These are phyloP conservation scores for Lactarius tabidus DNA, from an alignment of 768 basidiomycete genomes.

Conservation along the genomic window DNA sequence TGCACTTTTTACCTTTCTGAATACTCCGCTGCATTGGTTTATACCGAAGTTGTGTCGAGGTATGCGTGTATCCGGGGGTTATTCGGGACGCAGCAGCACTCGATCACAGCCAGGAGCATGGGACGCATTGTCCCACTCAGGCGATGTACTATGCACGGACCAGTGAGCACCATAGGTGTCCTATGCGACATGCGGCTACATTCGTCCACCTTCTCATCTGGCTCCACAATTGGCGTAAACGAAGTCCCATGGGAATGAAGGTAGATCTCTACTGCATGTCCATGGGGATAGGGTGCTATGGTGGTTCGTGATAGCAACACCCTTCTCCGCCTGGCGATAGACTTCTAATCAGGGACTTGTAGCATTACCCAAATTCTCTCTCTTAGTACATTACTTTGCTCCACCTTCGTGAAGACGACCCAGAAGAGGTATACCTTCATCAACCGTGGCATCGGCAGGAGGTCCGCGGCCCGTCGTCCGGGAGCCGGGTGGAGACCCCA, in stretches of 20 bases:
- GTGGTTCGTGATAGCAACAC: slow-evolving; percentile 8
- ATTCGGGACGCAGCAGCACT: slow-evolving; percentile 12
- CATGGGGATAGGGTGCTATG: slow-evolving; percentile 12
- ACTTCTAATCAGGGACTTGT: slow-evolving; percentile 6
- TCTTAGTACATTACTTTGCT: slow-evolving; percentile 1
- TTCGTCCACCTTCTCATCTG: slow-evolving; percentile 12
- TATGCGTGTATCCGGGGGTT: slow-evolving; percentile 7
- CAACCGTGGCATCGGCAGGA: neutral
- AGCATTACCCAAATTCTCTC: slow-evolving; percentile 4
- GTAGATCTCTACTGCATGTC: slow-evolving; percentile 18
- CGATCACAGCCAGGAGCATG: slow-evolving; percentile 13
- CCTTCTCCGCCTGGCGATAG: slow-evolving; percentile 4
- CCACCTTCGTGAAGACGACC: neutral
- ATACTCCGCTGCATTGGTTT: neutral
- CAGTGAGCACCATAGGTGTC: neutral
- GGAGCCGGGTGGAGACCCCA: slow-evolving; percentile 9
- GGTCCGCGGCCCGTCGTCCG: slow-evolving; percentile 13
- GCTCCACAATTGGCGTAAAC: slow-evolving; percentile 5
- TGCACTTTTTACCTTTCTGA: slow-evolving; percentile 12
- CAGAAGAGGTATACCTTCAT: neutral
- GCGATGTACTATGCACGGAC: neutral
- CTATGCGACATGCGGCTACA: slow-evolving; percentile 5
- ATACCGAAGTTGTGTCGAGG: slow-evolving; percentile 6
- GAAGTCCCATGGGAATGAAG: slow-evolving; percentile 10
- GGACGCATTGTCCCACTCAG: slow-evolving; percentile 12